phyloP scores from a whole-genome alignment of 805 yeast genomes.

The Blastobotrys robertii region DNA sequence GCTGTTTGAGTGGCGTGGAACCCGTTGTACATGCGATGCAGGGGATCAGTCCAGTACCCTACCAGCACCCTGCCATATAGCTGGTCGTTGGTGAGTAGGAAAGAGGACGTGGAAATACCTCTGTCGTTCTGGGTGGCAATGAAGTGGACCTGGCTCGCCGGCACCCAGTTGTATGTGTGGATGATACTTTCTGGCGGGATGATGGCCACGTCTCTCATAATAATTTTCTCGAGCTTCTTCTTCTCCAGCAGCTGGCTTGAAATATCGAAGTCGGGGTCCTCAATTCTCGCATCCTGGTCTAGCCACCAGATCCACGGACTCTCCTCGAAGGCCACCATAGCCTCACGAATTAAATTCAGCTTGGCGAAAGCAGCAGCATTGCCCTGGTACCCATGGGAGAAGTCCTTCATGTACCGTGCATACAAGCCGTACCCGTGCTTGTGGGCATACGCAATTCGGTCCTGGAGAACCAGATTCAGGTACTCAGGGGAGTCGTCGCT shows the following conservation, averaged over 20 bases:
- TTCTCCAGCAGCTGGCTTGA: conserved; percentile 51
- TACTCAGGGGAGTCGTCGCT: conserved; percentile 51
- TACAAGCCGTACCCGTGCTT: conserved; percentile 72
- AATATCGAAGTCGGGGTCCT: conserved; percentile 57
- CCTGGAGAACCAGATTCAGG: conserved; percentile 62
- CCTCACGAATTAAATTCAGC: conserved; percentile 61
- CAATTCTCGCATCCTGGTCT: conserved; percentile 63
- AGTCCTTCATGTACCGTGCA: conserved; percentile 79
- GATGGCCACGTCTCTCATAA: conserved; percentile 63
- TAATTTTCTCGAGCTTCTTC: conserved; percentile 48
- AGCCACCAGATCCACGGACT: conserved; percentile 86
- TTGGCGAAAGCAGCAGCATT: conserved; percentile 57
- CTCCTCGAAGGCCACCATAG: conserved; percentile 83
- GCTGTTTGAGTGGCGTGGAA: conserved; percentile 37
- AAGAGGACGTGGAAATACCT: conserved; percentile 60
- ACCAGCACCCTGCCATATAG: conserved; percentile 56
- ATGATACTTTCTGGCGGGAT: conserved; percentile 33
- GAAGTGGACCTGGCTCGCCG: conserved; percentile 46
- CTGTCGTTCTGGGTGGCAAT: conserved; percentile 62
- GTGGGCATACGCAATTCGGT: conserved; percentile 83
- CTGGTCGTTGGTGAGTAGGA: conserved; percentile 56
- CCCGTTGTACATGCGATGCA: conserved; percentile 54
- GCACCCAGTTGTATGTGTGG: conserved; percentile 54
- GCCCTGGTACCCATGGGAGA: conserved; percentile 57
- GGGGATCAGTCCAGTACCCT: conserved; percentile 70